Percentiles rank a stretch among this genome's conserved stretches.
Evolutionary conservation across 2,329 filamentous ascomycete genomes (phyloP).

Genomic region (Neofusicoccum umdonicola): DNA sequence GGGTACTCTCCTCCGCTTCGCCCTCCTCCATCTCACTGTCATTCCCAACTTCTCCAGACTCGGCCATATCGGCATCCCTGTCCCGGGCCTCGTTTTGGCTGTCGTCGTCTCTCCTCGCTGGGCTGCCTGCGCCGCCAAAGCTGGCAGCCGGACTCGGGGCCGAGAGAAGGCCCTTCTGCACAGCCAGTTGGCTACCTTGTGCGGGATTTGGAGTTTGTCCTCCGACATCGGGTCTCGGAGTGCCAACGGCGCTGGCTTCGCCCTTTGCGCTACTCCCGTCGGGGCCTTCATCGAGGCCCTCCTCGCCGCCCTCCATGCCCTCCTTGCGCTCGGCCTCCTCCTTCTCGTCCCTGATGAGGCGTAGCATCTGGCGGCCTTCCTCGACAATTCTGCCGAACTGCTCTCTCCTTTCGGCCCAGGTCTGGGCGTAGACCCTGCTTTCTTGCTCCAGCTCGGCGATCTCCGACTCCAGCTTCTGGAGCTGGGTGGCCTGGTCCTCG

Average conservation of each 20-base stretch:
- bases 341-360: slow-evolving; percentile 90
- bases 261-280: slow-evolving; percentile 38
- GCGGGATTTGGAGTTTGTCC: slow-evolving; percentile 11
- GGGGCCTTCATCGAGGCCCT: slow-evolving; percentile 38
- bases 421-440: slow-evolving; percentile 74
- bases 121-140: slow-evolving; percentile 28
- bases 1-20: slow-evolving; percentile 15
- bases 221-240: slow-evolving; percentile 44
- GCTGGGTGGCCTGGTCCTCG: slow-evolving; percentile 75
- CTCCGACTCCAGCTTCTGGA: slow-evolving; percentile 82
- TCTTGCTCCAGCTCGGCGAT: slow-evolving; percentile 84
- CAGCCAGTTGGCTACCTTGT: not conserved
- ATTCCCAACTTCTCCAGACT: slow-evolving; percentile 11
- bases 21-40: slow-evolving; percentile 24
- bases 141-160: slow-evolving; percentile 22
- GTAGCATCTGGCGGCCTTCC: slow-evolving; percentile 81
- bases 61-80: slow-evolving; percentile 25
- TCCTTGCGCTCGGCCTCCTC: slow-evolving; percentile 88
- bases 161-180: slow-evolving; percentile 1
- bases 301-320: slow-evolving; percentile 52
- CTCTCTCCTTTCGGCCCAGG: slow-evolving; percentile 79
- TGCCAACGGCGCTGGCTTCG: slow-evolving; percentile 42
- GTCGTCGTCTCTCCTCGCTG: slow-evolving; percentile 27
- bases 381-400: slow-evolving; percentile 88
- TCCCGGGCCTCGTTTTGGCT: slow-evolving; percentile 30